Base-by-base conservation (phyloP, 2,329 filamentous ascomycete species). In the Dothideomycetidae sp. region DNA sequence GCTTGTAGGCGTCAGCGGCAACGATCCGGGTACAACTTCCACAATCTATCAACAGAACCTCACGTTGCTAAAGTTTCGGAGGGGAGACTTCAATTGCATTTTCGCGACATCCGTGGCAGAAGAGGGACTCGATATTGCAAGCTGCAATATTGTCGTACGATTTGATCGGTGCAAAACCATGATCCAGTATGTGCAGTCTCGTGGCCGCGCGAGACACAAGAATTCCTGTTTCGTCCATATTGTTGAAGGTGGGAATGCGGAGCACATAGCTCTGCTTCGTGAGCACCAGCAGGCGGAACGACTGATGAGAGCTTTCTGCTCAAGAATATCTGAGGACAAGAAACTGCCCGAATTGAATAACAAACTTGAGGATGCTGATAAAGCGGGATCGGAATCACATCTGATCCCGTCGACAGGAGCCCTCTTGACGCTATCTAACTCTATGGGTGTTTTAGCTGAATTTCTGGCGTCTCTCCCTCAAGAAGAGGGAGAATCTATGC, bases 101-200 rank as follows among this genome's bases (percentile, higher is more conserved):
- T 77, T 78, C 48, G 68, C 73, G 26, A 78, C 74, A 5, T 74
- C 72, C 10, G 70, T 78, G 2, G 74, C 71, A 3, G 74, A 78
- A 50, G 74, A 78, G 56, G 74, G 74, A 1, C 64, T 78, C 5
- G 74, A 78, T 50, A 74, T 78, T 14, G 73, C 73, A 3, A 70
- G 75, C 42, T 78, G 74, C 56, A 78, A 78, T 45, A 54, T 78
- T n/a, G 68, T 78, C 9, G 58, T 78, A 16, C 64, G 86, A 2
- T 98, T 94, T 50, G 84, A 96, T 52, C 69, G 93, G 2, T 93
- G 85, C 57, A 68, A 70, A 9, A 94, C 88, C 0, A 75, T 93
- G 56, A 96, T 96, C 36, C 82, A 93, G 51, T 96, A 94, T 53
- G 77, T 96, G 13, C 90, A 98, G 55, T 94, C 86, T 10, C 73